These are phyloP conservation scores for Coemansia sp. DNA, from an alignment of 192 early-diverging fungal species.

Conservation along the genomic window DNA sequence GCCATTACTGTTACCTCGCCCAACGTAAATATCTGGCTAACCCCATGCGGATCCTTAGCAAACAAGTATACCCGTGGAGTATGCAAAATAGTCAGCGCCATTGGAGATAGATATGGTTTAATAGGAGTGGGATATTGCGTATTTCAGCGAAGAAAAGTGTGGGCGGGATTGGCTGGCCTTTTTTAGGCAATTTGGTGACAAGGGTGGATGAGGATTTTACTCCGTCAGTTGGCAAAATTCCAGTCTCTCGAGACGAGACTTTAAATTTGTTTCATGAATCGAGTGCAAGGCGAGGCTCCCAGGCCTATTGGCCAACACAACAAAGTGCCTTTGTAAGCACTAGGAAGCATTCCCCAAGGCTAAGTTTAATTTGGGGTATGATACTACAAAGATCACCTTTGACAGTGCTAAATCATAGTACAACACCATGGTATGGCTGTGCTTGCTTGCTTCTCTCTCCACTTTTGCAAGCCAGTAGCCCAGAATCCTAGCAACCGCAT, in stretches of 20 bases:
- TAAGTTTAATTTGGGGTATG: constrained; percentile 97
- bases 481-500: constrained; percentile 89
- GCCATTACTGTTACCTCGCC: neutral
- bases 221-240: no score
- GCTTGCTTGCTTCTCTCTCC: constrained; percentile 96
- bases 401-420: constrained; percentile 90
- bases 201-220: no score
- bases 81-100: neutral
- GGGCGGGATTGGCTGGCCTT: no score
- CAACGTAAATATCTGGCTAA: neutral
- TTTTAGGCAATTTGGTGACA: no score
- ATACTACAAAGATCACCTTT: constrained; percentile 89
- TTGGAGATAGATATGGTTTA: no score
- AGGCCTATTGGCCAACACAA: no score
- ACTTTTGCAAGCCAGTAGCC: constrained; percentile 98
- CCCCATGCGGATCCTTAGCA: neutral
- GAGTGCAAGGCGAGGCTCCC: no score
- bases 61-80: neutral
- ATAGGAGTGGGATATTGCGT: neutral
- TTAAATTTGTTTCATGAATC: no score
- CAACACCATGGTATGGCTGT: no score
- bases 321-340: no score
- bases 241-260: no score
- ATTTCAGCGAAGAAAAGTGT: no score
- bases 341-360: constrained; percentile 87